Base-by-base conservation (phyloP, 768 basidiomycete species). In the Chalciporus piperatus region DNA sequence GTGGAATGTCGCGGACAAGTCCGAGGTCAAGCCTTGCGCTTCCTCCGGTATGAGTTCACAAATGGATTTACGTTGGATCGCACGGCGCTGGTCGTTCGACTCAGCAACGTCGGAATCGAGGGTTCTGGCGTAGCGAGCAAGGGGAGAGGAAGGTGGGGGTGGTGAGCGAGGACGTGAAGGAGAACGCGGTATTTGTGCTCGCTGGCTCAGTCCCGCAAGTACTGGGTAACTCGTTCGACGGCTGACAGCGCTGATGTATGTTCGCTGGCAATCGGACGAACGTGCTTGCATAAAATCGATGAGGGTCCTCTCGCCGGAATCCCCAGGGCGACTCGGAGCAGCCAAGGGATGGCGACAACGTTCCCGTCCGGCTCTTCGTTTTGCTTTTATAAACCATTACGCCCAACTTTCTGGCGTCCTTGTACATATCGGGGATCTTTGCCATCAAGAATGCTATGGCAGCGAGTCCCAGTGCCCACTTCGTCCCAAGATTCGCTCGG, bases 1-100 rank as follows among this genome's bases (percentile, higher is more conserved):
- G 47, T 68, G 68, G 54, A 60, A 57, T 19, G 69, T 51, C 39
- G 61, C 67, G 69, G 67, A 46, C 69, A 70, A 65, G 57, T 67
- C 68, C 69, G 68, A 70, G 48, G 44, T 54, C 16, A 56, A 44
- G 22, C 58, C 59, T 17, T 59, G 57, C 0, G 39, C 45, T 45
- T 69, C 67, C 43, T 68, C 67, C 12, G 67, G 67, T 55, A 69
- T 69, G 47, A 65, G 65, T 45, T 70, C 68, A 49, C 64, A 67
- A 25, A 68, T 13, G 0, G 65, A 65, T 50, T 59, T 59, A 19
- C 59, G 58, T 16, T 41, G 54, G 9, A 19, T 14, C 2, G 16
- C 33, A 35, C 35, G 35, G 2, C 35, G 35, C 3, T 33, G 45
- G 43, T 46, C 33, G 59, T 50, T 48, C 30, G 48, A 51, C 10